Evolutionary conservation across 2,329 filamentous ascomycete genomes (phyloP).

Genomic region (Cordyceps militaris): DNA sequence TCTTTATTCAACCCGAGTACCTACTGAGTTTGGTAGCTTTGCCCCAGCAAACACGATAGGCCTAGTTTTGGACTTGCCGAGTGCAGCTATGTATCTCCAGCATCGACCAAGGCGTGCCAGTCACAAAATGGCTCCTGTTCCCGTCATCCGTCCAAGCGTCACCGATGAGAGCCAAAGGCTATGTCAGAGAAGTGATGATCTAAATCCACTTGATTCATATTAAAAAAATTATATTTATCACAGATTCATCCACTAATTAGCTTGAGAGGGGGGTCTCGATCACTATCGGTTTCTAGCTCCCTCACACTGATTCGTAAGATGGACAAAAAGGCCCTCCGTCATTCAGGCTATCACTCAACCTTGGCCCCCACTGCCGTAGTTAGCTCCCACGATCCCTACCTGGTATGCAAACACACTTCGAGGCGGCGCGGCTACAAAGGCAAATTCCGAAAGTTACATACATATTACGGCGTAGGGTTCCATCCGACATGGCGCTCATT

Average conservation of each 20-base stretch:
- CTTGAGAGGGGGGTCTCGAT: no score
- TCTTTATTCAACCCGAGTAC: not conserved
- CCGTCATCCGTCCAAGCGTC: not conserved
- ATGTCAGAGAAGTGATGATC: not conserved
- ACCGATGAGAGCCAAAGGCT: not conserved
- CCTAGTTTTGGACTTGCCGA: no score
- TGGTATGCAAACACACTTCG: no score
- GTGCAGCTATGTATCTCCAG: no score
- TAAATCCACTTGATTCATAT: not conserved
- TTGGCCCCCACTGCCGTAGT: not conserved
- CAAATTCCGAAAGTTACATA: not conserved
- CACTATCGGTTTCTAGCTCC: not conserved
- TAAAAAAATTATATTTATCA: not conserved
- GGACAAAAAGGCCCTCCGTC: not conserved
- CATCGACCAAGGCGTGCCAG: no score
- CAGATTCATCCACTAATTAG: not conserved
- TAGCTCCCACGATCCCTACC: no score
- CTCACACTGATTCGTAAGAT: not conserved
- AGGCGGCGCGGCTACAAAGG: not conserved
- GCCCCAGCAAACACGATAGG: no score
- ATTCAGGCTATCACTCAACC: no score
- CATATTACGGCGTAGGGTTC: not conserved
- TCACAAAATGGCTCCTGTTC: no score
- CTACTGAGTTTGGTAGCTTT: no score
- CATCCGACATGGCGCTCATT: not conserved